Conservation (phyloP, 345 rosid species). For the Mercurialis annua region DNA sequence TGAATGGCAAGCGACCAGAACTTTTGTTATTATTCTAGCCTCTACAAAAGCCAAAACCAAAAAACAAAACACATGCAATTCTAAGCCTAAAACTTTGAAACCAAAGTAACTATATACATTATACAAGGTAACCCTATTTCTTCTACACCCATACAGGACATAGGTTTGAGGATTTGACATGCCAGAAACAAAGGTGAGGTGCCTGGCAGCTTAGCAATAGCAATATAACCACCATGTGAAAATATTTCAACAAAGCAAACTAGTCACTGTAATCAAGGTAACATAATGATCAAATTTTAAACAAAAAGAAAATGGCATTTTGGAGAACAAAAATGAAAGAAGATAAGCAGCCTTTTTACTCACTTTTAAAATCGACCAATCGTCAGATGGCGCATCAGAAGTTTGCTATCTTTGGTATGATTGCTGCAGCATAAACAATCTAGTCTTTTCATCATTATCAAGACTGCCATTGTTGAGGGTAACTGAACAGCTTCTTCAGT, state of each 20-base stretch:
- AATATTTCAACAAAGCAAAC: constrained; percentile 5
- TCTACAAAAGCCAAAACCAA: neutral
- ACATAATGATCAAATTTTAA: neutral
- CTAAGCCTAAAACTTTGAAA: neutral
- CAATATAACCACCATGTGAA: constrained; percentile 18
- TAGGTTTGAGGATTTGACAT: neutral
- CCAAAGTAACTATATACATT: constrained; percentile 7
- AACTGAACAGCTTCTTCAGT: constrained; percentile 54
- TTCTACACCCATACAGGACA: neutral
- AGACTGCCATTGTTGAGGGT: constrained; percentile 52
- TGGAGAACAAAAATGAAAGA: neutral
- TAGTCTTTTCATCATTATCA: constrained; percentile 62
- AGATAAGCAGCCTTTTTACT: constrained; percentile 20
- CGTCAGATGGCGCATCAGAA: constrained; percentile 11
- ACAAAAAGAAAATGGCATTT: neutral
- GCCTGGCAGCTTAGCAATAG: constrained; percentile 17
- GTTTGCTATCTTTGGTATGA: constrained; percentile 25
- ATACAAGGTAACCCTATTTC: neutral
- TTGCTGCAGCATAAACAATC: constrained; percentile 31
- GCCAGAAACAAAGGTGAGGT: constrained; percentile 1
- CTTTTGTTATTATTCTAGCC: neutral
- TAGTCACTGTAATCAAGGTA: neutral
- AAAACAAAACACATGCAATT: neutral
- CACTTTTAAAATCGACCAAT: constrained; percentile 21
- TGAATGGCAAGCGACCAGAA: neutral